Percentiles rank a stretch among this genome's conserved stretches.
Conservation (phyloP, 2,329 filamentous ascomycete species). For the Penicillium sp. region DNA sequence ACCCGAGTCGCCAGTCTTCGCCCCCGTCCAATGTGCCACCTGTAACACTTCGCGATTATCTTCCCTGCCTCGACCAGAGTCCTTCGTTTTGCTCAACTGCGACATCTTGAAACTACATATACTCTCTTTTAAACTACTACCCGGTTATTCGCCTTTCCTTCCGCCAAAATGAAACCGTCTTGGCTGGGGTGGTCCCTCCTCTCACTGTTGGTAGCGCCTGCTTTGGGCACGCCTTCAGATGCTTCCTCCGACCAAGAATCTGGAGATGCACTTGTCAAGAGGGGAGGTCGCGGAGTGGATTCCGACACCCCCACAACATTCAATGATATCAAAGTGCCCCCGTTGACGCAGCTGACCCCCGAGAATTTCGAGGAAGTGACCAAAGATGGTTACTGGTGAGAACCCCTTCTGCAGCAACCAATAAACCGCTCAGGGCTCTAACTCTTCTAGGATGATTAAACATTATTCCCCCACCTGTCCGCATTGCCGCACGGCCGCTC, state of each 20-base stretch:
- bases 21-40: constrained; percentile 26
- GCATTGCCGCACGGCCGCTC: constrained; percentile 72
- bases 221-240: constrained; percentile 25
- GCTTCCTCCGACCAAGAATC: constrained; percentile 12
- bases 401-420: constrained; percentile 1
- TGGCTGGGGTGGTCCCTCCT: constrained; percentile 32
- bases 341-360: constrained; percentile 42
- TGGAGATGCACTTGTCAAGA: constrained; percentile 22
- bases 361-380: constrained; percentile 42
- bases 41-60: constrained; percentile 21
- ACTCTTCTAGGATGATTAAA: constrained; percentile 42
- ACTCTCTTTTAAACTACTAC: constrained; percentile 4
- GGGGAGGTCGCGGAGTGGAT: constrained; percentile 18
- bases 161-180: constrained; percentile 32
- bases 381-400: constrained; percentile 46
- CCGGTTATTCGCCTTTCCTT: constrained; percentile 13
- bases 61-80: constrained; percentile 15
- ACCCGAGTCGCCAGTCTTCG: constrained; percentile 11
- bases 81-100: constrained; percentile 17
- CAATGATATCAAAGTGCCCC: constrained; percentile 46
- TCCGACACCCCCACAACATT: constrained; percentile 29
- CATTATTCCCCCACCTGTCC: constrained; percentile 48
- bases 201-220: constrained; percentile 30
- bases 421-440: constrained; percentile 6
- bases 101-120: constrained; percentile 3